Evolutionary conservation across 768 basidiomycete genomes (phyloP), one percentile per base, ranked within the genome.

Genomic region (Lyophyllum shimeji): DNA sequence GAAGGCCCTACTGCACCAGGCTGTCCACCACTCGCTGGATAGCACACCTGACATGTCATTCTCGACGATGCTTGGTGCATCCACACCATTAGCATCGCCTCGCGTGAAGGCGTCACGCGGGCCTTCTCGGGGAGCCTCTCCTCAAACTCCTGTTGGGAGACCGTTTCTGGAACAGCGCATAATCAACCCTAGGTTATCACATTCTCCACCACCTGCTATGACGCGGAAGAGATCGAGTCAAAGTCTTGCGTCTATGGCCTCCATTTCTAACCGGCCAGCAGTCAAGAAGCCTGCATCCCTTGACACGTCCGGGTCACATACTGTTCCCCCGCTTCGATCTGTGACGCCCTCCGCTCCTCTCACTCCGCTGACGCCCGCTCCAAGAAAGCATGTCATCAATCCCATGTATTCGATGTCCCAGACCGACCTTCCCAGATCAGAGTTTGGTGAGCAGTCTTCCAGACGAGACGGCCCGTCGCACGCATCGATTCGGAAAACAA

Each of bases 1-100:
- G 57, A 89, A 82, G 67, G 85, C 85, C 0, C 69, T 94, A 21
- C 75, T 94, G 52, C 83, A 83, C 20, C 82, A 91, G 68, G 92
- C 90, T 33, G 90, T 94, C 18, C 84, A 86, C 51, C 86, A 86
- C 68, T 91, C 90, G 3, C 73, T 91, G 34, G 84, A 82, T 57
- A 60, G 52, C 23, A 82, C 78, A 52, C 75, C 80, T 0, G 78
- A 76, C 42, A 59, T 66, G 7, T 77, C 78, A 20, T 81, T 79
- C 61, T 78, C 81, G 2, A 75, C 74, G 46, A 63, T 65, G 27
- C 46, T 74, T 17, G 71, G 69, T 18, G 61, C 29, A 29, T 29
- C 29, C 9, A 78, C 80, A 9, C 77, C 80, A 23, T 60, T 76
- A 23, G 58, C 68, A 18, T 77, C 77, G n/a, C 67, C 68, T 4